Base-by-base conservation (phyloP, 306 rosid species). In the Rosa rugosa region DNA sequence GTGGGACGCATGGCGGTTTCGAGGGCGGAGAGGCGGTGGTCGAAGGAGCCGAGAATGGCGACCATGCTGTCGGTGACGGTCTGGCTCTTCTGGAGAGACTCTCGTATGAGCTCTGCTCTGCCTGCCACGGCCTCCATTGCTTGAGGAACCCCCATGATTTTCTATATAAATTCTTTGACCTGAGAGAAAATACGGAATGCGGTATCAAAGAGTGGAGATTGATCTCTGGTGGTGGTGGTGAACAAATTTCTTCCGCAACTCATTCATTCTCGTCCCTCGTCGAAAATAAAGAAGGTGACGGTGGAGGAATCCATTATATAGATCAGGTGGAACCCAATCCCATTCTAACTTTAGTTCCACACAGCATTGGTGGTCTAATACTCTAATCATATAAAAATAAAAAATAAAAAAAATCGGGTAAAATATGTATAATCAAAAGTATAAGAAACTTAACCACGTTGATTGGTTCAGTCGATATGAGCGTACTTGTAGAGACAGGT, bases 1-100 rank as follows among this genome's bases (percentile, higher is more conserved):
- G 98, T 95, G 25, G 99, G 99, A 63, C 98, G 96, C 97, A 95
- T 91, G 62, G 98, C 97, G 47, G 99, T 91, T 65, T 95, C 98
- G 16, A 95, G 92, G 8, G 98, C 93, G 54, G 99, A 95, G 77
- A 93, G 99, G 47, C 99, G 97, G 84, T 91, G 90, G 72, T 95
- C 98, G 75, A 95, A 95, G 76, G 99, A 95, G 42, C 99, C 96
- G 45, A 95, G 98, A 83, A 91, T 95, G 83, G 97, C 65, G 49
- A 95, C 96, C 97, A 94, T 89, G 88, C 65, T 87, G 66, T 92
- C 97, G 14, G 94, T 90, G 41, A 92, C 87, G 71, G 86, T 87
- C 81, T 94, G 97, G 86, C 97, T 90, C 81, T 76, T 88, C n/a
- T 83, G 90, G 67, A 94, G 85, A 42, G 99, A 85, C 8, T 95